phyloP scores from a whole-genome alignment of 768 basidiomycete genomes.

The Chlorophyllum brunneum region DNA sequence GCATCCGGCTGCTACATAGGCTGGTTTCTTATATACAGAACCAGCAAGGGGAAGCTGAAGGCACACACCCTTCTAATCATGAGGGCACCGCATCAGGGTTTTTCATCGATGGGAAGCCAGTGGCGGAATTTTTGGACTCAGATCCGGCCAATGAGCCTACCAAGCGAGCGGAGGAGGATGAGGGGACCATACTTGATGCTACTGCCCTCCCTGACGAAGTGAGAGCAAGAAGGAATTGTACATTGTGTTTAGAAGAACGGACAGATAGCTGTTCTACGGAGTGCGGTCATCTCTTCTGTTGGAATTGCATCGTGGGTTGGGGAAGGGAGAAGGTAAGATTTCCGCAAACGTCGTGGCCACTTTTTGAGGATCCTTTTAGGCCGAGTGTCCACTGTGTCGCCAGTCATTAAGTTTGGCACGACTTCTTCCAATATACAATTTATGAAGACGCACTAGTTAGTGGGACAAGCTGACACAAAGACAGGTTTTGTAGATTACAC shows the following conservation, averaged over 20 bases:
- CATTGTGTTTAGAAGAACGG: constrained; percentile 81
- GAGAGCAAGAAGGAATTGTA: constrained; percentile 67
- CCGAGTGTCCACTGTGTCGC: constrained; percentile 86
- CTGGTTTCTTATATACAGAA: constrained; percentile 43
- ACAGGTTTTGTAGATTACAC: constrained; percentile 1
- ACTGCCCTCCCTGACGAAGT: constrained; percentile 45
- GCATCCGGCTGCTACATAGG: constrained; percentile 60
- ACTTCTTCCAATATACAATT: constrained; percentile 79
- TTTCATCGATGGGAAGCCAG: constrained; percentile 57
- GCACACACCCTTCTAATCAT: not conserved
- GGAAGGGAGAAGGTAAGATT: constrained; percentile 73
- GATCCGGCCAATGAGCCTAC: constrained; percentile 51
- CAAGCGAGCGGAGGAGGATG: constrained; percentile 66
- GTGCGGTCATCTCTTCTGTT: constrained; percentile 88
- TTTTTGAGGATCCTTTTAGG: constrained; percentile 32
- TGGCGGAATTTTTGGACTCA: constrained; percentile 52
- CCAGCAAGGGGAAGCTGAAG: constrained; percentile 28
- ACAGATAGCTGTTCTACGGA: constrained; percentile 81
- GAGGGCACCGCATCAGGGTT: constrained; percentile 27
- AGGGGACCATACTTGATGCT: constrained; percentile 62
- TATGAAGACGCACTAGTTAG: constrained; percentile 37
- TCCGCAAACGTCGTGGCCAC: not conserved
- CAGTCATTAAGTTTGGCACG: constrained; percentile 67
- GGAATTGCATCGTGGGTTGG: constrained; percentile 88
- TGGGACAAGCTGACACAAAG: not conserved